phyloP scores from a whole-genome alignment of 2,329 filamentous ascomycete species.

The Tolypocladium ophioglossoides region DNA sequence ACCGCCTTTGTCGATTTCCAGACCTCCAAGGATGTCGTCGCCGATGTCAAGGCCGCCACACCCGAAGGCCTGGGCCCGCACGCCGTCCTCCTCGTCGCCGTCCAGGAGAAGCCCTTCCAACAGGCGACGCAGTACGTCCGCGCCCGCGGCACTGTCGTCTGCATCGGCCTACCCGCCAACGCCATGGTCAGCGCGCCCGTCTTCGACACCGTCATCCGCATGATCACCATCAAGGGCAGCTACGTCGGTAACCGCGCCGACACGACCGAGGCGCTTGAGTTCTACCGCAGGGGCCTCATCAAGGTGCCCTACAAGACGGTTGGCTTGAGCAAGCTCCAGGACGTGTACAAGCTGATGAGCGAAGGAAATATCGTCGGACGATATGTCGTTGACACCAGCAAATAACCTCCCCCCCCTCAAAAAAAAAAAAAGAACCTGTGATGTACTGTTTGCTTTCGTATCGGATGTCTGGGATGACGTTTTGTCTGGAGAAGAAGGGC shows the following conservation, averaged over 20 bases:
- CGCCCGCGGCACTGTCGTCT: constrained; percentile 70
- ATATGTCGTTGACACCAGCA: constrained; percentile 67
- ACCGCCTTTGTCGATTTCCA: constrained; percentile 70
- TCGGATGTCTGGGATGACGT: not conserved
- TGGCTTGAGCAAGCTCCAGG: constrained; percentile 67
- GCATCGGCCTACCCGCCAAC: constrained; percentile 76
- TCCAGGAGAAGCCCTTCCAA: constrained; percentile 87
- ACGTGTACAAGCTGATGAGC: constrained; percentile 69
- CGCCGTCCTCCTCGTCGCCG: constrained; percentile 78
- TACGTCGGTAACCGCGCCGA: constrained; percentile 93
- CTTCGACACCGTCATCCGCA: constrained; percentile 78
- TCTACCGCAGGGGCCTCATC: constrained; percentile 76
- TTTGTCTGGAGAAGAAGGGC: no score
- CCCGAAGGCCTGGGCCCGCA: constrained; percentile 75
- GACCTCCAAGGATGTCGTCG: constrained; percentile 64
- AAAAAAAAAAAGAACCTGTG: not conserved
- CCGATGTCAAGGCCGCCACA: constrained; percentile 74
- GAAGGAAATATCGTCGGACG: constrained; percentile 64
- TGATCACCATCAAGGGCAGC: constrained; percentile 86
- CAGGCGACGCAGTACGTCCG: constrained; percentile 86
- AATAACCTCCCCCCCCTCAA: no score
- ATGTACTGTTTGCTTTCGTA: not conserved
- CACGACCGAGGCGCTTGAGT: constrained; percentile 80
- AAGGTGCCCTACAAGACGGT: constrained; percentile 79
- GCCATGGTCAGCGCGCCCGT: constrained; percentile 76